Conservation (phyloP, 352 stramenopile genomes). For the Globisporangium heterothallicum region DNA sequence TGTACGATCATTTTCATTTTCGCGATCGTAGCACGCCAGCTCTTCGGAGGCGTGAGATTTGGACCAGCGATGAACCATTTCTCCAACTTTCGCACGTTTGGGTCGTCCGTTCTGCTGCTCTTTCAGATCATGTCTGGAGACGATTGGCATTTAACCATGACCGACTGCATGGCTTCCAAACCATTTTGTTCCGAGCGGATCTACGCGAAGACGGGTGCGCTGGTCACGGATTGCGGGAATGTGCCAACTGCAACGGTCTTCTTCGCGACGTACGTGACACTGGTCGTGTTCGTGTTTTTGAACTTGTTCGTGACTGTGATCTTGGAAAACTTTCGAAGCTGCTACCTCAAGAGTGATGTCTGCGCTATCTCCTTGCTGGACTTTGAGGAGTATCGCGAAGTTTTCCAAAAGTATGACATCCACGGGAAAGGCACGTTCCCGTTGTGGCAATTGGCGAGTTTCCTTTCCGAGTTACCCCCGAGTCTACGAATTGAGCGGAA, state of each 20-base stretch:
- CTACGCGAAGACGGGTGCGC: constrained; percentile 20
- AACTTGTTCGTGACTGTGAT: constrained; percentile 83
- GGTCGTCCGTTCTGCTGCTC: constrained; percentile 53
- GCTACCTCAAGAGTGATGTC: constrained; percentile 72
- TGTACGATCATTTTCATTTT: constrained; percentile 85
- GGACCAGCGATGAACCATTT: constrained; percentile 57
- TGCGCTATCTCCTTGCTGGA: constrained; percentile 70
- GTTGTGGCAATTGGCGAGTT: constrained; percentile 58
- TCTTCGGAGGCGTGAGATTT: constrained; percentile 62
- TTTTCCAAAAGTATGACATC: constrained; percentile 61
- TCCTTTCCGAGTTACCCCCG: constrained; percentile 48
- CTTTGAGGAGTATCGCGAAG: constrained; percentile 67
- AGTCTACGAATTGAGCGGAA: constrained; percentile 41
- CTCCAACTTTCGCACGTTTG: constrained; percentile 68
- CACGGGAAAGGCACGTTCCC: constrained; percentile 49
- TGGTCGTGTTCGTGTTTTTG: constrained; percentile 79
- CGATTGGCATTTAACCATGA: constrained; percentile 81
- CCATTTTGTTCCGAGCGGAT: constrained; percentile 53
- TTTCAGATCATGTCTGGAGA: constrained; percentile 83
- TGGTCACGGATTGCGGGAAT: constrained; percentile 64
- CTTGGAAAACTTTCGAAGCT: constrained; percentile 77
- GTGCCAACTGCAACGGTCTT: constrained; percentile 36
- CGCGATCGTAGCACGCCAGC: constrained; percentile 60
- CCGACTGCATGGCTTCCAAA: constrained; percentile 59
- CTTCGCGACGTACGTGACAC: constrained; percentile 68